Percentiles rank a stretch among this genome's conserved stretches.
phyloP scores from a whole-genome alignment of 495 filamentous ascomycete genomes.

The Tuber microsphaerosporum region DNA sequence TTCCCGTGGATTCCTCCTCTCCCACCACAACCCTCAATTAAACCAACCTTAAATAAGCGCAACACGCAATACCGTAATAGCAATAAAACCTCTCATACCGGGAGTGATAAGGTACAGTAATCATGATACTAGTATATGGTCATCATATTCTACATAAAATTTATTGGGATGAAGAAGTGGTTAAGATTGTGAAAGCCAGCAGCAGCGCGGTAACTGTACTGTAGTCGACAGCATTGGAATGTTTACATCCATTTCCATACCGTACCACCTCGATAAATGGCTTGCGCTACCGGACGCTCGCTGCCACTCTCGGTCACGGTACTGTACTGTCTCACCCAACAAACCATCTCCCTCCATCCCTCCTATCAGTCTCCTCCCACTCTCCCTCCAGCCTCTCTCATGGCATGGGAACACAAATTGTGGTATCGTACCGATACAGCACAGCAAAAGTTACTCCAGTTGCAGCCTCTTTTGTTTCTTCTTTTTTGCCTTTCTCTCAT shows the following conservation, averaged over 20 bases:
- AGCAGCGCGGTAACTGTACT: background rate
- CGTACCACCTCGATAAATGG: constrained; percentile 11
- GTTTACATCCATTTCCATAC: constrained; percentile 6
- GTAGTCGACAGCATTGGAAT: constrained; percentile 1
- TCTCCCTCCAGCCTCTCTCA: background rate
- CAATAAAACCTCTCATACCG: constrained; percentile 26
- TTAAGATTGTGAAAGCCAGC: constrained; percentile 17
- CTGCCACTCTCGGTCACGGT: constrained; percentile 32
- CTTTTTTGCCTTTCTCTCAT: background rate
- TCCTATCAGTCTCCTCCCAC: background rate
- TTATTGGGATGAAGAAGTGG: constrained; percentile 22
- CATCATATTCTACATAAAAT: constrained; percentile 16
- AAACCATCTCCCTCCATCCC: background rate
- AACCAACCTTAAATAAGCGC: constrained; percentile 22
- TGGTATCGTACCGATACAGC: background rate
- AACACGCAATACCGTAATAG: constrained; percentile 20
- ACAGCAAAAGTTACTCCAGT: background rate
- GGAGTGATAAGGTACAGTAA: constrained; percentile 29
- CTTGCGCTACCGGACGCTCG: constrained; percentile 17
- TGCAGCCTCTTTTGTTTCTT: background rate
- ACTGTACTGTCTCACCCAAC: constrained; percentile 28
- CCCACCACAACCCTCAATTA: background rate
- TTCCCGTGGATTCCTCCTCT: background rate
- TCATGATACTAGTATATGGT: constrained; percentile 21
- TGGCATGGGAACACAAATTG: background rate